phyloP scores from a whole-genome alignment of 2,329 filamentous ascomycete genomes.

The Knufia fluminis region DNA sequence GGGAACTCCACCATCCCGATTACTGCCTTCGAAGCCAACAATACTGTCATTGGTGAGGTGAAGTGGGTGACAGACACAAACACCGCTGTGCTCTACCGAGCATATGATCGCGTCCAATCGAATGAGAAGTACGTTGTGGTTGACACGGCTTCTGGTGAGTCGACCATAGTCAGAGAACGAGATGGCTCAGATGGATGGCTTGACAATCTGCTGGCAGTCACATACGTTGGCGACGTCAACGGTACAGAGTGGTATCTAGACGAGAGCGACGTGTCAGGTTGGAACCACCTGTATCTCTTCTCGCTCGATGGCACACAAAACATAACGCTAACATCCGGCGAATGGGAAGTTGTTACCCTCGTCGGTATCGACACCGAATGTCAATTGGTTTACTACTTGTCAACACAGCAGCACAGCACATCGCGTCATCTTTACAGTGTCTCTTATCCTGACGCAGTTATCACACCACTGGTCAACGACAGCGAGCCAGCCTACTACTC shows the following conservation, averaged over 20 bases:
- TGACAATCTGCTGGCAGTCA: slow-evolving; percentile 40
- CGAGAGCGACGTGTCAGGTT: slow-evolving; percentile 56
- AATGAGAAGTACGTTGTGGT: slow-evolving; percentile 54
- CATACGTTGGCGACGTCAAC: slow-evolving; percentile 35
- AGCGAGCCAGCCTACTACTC: slow-evolving; percentile 50
- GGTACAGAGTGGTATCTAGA: slow-evolving; percentile 52
- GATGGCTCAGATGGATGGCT: slow-evolving; percentile 55
- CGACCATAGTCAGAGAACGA: slow-evolving; percentile 45
- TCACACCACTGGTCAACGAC: slow-evolving; percentile 54
- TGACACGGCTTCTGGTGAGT: slow-evolving; percentile 40
- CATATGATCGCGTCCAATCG: slow-evolving; percentile 61
- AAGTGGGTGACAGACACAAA: slow-evolving; percentile 57
- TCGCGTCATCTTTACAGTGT: slow-evolving; percentile 61
- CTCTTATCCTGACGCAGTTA: slow-evolving; percentile 46
- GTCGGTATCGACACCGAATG: slow-evolving; percentile 50
- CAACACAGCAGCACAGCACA: slow-evolving; percentile 56
- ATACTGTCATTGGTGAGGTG: slow-evolving; percentile 59
- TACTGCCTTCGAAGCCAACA: slow-evolving; percentile 49
- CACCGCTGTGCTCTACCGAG: slow-evolving; percentile 53
- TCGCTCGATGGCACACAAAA: slow-evolving; percentile 47
- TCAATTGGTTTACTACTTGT: slow-evolving; percentile 54
- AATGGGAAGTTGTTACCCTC: slow-evolving; percentile 56
- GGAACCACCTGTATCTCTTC: slow-evolving; percentile 57
- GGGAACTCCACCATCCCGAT: slow-evolving; percentile 41
- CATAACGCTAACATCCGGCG: slow-evolving; percentile 51